Evolutionary conservation across 805 yeast genomes (phyloP), one percentile per base, ranked within the genome.

Genomic region (Starmerella kuoi): DNA sequence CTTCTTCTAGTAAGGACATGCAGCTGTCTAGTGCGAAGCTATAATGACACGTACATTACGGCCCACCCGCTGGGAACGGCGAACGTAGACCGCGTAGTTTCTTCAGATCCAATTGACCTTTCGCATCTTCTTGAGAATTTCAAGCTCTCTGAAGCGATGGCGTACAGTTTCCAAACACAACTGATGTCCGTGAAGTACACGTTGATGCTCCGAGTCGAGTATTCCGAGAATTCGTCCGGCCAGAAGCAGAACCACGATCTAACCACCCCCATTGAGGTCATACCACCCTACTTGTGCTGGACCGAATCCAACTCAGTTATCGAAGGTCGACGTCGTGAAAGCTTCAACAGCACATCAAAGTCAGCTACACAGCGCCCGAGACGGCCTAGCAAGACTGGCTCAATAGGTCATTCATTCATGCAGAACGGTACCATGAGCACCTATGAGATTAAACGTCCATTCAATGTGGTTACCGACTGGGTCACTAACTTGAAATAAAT

Each of bases 251-350:
- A 4, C 2, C 5, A 35, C 25, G 17, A 12, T n/a, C n/a, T 35
- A 12, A 4, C 21, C 35, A 35, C 40, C 4, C 44, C 40, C n/a
- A 17, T 22, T 9, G 35, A 40, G 17, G 8, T 35, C 14, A 7
- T 18, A 9, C n/a, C 35, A 11, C 40, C 40, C 11, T 30, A 42
- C 34, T 19, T 23, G 5, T 34, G 33, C 19, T 40, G 44, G 44
- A 22, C n/a, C 3, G 37, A 37, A 21, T 31, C 17, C 17, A 23
- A 15, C 21, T 27, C 31, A 4, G 12, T 17, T 21, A 8, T 5
- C 7, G 20, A 20, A 8, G 36, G n/a, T n/a, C n/a, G n/a, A n/a
- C n/a, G n/a, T n/a, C n/a, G n/a, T n/a, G n/a, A n/a, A n/a, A n/a
- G n/a, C n/a, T n/a, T n/a, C n/a, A n/a, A n/a, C n/a, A n/a, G n/a